Evolutionary conservation across 306 rosid genomes (phyloP).

Genomic region (Sesbania bispinosa): DNA sequence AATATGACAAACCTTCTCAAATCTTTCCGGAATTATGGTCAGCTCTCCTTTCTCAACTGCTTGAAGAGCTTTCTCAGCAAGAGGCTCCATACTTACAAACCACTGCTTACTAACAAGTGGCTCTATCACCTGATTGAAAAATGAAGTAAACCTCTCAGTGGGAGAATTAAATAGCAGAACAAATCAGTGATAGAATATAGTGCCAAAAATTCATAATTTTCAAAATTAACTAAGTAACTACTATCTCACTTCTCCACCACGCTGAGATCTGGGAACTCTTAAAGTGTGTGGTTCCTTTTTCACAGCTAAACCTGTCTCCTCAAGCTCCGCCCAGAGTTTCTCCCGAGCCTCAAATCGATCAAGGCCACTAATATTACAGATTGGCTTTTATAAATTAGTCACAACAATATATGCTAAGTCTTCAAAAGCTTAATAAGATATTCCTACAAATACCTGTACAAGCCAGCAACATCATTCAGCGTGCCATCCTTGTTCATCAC

Average conservation of each 20-base stretch:
- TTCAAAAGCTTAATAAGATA: constrained; percentile 17
- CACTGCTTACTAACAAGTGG: constrained; percentile 97
- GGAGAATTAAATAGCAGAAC: background rate
- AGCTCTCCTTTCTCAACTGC: constrained; percentile 80
- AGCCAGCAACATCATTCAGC: constrained; percentile 82
- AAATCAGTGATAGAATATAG: background rate
- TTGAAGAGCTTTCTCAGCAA: constrained; percentile 85
- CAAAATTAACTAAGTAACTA: background rate
- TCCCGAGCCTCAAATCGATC: constrained; percentile 96
- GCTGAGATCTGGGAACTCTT: constrained; percentile 97
- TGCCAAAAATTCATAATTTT: background rate
- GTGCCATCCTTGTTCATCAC: constrained; percentile 99
- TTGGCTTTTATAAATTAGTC: constrained; percentile 28
- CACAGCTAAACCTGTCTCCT: constrained; percentile 82
- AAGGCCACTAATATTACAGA: constrained; percentile 63
- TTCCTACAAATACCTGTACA: constrained; percentile 60
- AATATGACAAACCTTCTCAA: constrained; percentile 67
- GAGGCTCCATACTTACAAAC: constrained; percentile 96
- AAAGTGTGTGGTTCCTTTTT: constrained; percentile 83
- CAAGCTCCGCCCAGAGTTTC: constrained; percentile 91
- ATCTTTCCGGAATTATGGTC: constrained; percentile 87
- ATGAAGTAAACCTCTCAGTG: constrained; percentile 19
- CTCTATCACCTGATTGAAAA: constrained; percentile 70
- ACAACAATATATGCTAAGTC: background rate
- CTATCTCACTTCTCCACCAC: constrained; percentile 94